These are phyloP conservation scores for Aurantiochytrium sp. DNA, from an alignment of 108 stramenopile genomes.

Conservation along the genomic window DNA sequence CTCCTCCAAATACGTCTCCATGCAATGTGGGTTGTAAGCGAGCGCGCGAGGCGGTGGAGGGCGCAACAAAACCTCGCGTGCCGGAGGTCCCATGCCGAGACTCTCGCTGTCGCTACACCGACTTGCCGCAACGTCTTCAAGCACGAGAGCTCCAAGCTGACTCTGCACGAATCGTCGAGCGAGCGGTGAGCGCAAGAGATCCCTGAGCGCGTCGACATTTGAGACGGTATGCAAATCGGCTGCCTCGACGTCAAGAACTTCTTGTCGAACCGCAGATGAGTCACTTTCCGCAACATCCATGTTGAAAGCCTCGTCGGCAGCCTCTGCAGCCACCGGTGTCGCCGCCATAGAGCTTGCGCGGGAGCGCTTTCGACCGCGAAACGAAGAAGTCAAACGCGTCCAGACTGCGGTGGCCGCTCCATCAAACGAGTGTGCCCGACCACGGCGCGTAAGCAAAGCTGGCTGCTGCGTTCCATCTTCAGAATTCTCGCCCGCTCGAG, in stretches of 20 bases:
- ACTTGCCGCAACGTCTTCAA: background rate
- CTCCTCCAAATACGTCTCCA: background rate
- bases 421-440: background rate
- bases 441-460: background rate
- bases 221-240: background rate
- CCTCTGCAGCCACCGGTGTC: too few species aligned
- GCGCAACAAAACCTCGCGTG: background rate
- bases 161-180: background rate
- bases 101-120: background rate
- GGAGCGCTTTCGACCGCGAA: too few species aligned
- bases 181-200: background rate
- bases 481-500: background rate
- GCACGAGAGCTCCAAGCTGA: background rate
- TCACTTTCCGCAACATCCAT: background rate
- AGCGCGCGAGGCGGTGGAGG: background rate
- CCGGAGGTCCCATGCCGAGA: background rate
- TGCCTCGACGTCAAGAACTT: background rate
- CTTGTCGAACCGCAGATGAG: background rate
- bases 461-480: background rate
- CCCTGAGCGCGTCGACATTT: background rate
- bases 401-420: too few species aligned
- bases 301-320: too few species aligned
- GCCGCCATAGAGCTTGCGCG: too few species aligned
- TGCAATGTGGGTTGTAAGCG: background rate
- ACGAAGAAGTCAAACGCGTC: too few species aligned